A percentile compares a stretch with the other conserved stretches of the same genome.
These are phyloP conservation scores for Ocimum tenuiflorum DNA, from an alignment of 257 asterid species.

Conservation along the genomic window DNA sequence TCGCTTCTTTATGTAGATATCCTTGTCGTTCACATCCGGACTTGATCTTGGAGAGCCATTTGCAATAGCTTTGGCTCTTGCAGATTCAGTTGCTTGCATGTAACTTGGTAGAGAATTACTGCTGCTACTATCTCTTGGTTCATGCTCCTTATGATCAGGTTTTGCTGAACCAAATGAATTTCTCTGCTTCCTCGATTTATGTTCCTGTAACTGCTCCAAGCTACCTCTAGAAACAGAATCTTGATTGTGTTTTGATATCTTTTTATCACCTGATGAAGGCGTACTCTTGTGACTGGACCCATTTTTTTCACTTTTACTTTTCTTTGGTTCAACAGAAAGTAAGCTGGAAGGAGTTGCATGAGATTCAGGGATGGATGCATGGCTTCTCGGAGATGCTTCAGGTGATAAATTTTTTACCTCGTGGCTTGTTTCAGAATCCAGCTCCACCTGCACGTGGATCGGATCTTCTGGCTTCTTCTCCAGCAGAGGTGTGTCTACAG, in stretches of 20 bases:
- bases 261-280: conserved; percentile 47
- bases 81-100: conserved; percentile 99
- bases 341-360: conserved; percentile 76
- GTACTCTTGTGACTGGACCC: conserved; percentile 39
- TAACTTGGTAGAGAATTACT: conserved; percentile 78
- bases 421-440: conserved; percentile 36
- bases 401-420: conserved; percentile 44
- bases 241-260: conserved; percentile 30
- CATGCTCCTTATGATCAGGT: conserved; percentile 62
- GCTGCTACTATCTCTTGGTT: conserved; percentile 67
- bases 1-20: conserved; percentile 56
- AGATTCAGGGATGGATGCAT: conserved; percentile 48
- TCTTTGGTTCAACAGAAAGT: conserved; percentile 58
- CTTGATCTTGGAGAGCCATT: conserved; percentile 83
- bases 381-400: conserved; percentile 75
- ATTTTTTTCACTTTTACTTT: conserved; percentile 42
- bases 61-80: conserved; percentile 77
- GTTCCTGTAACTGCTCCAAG: conserved; percentile 57
- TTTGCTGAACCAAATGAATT: conserved; percentile 61
- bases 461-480: conserved; percentile 38
- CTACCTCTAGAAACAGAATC: conserved; percentile 47
- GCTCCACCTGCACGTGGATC: conserved; percentile 29
- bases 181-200: conserved; percentile 52
- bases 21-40: conserved; percentile 84
- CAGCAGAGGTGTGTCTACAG: conserved; percentile 25